Conservation (phyloP, 371 early-diverging fungal species). For the Rhizomucor miehei region DNA sequence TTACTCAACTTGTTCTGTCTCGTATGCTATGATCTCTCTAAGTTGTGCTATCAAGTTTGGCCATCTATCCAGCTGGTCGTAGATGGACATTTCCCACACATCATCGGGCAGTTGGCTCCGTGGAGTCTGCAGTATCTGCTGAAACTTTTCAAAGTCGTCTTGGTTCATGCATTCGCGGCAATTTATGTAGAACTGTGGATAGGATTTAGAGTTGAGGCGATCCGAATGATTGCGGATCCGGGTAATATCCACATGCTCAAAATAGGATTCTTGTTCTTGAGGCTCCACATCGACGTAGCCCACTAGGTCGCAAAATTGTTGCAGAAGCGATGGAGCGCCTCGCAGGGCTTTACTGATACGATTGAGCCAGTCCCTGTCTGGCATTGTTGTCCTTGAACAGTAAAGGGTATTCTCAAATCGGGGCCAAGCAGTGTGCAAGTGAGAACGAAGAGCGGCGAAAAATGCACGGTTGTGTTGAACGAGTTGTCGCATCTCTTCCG, state of each 20-base stretch:
- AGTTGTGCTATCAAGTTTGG: constrained; percentile 52
- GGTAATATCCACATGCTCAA: constrained; percentile 43
- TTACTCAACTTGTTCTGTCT: constrained; percentile 33
- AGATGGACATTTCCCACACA: constrained; percentile 44
- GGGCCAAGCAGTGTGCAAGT: constrained; percentile 29
- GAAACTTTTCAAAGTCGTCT: constrained; percentile 17
- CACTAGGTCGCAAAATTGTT: constrained; percentile 41
- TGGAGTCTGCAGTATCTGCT: constrained; percentile 15
- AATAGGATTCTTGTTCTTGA: constrained; percentile 12
- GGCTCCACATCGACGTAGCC: constrained; percentile 29
- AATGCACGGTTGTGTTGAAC: constrained; percentile 31
- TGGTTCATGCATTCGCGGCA: constrained; percentile 21
- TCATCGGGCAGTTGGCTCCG: constrained; percentile 25
- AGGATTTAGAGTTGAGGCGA: constrained; percentile 30
- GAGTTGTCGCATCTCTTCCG: constrained; percentile 43
- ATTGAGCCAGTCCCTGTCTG: constrained; percentile 39
- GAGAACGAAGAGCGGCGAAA: constrained; percentile 25
- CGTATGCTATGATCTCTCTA: constrained; percentile 58
- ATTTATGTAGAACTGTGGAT: constrained; percentile 61
- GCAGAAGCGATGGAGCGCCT: constrained; percentile 21
- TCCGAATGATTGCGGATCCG: constrained; percentile 38
- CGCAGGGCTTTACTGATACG: constrained; percentile 25
- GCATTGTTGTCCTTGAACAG: constrained; percentile 21
- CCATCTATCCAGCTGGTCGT: constrained; percentile 33
- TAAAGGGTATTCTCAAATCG: constrained; percentile 37